Evolutionary conservation across 306 rosid species (phyloP).

Genomic region (Trifolium pratense): DNA sequence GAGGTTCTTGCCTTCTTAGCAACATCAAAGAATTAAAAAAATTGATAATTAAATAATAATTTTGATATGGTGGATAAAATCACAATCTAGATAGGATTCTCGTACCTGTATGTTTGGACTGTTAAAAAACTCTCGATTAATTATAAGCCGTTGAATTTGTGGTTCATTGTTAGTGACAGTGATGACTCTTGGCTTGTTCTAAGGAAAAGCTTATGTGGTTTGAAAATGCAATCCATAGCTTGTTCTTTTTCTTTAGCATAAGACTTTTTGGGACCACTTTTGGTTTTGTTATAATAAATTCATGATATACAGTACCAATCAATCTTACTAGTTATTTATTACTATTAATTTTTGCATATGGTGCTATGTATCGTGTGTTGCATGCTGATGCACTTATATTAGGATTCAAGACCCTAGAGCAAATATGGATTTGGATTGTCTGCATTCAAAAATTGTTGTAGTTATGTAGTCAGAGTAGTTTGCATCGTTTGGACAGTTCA

Average conservation of each 20-base stretch:
- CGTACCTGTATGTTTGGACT: conserved; percentile 21
- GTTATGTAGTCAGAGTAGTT: neutral
- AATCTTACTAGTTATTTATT: conserved; percentile 5
- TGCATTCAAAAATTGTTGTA: neutral
- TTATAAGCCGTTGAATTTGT: conserved; percentile 35
- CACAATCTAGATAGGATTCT: conserved; percentile 37
- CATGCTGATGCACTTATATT: conserved; percentile 20
- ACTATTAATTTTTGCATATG: conserved; percentile 33
- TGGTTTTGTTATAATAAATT: conserved; percentile 25
- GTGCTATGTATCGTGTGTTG: conserved; percentile 10
- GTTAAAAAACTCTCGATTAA: neutral
- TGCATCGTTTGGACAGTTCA: neutral
- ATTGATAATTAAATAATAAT: neutral
- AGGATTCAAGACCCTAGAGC: neutral
- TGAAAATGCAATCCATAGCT: conserved; percentile 43
- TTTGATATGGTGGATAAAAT: conserved; percentile 23
- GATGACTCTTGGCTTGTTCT: conserved; percentile 47
- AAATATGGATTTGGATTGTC: neutral
- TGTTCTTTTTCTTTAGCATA: conserved; percentile 35
- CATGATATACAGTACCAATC: neutral
- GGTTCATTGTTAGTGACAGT: conserved; percentile 38
- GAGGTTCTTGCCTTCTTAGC: conserved; percentile 49
- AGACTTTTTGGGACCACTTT: conserved; percentile 43
- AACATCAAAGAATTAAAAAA: conserved; percentile 29
- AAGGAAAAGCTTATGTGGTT: conserved; percentile 38